Percentiles rank a stretch among this genome's conserved stretches.
These are phyloP conservation scores for Pleurotus cornucopiae DNA, from an alignment of 768 basidiomycete species.

Conservation along the genomic window DNA sequence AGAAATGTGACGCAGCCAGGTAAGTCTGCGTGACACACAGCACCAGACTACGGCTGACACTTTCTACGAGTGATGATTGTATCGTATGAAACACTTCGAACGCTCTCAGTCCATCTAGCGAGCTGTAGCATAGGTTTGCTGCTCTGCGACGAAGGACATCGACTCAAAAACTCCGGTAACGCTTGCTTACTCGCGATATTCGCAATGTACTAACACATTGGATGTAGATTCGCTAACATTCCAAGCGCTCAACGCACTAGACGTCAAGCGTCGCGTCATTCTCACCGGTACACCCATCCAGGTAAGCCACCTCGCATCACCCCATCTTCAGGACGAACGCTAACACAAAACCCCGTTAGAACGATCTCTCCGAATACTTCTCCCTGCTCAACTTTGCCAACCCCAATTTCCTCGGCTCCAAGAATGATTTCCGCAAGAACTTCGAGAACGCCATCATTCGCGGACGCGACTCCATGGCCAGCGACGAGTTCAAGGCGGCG, in stretches of 20 bases:
- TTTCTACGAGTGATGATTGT: conserved; percentile 86
- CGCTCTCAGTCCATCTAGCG: conserved; percentile 70
- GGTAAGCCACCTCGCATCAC: conserved; percentile 31
- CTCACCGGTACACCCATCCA: conserved; percentile 93
- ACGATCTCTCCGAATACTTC: conserved; percentile 93
- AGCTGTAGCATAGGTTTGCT: conserved; percentile 83
- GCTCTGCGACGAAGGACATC: conserved; percentile 96
- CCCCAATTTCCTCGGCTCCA: conserved; percentile 83
- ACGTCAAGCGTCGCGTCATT: conserved; percentile 89
- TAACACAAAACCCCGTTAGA: conserved; percentile 39
- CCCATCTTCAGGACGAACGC: neutral
- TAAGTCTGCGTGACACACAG: conserved; percentile 24
- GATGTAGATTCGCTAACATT: conserved; percentile 79
- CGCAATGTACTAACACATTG: neutral
- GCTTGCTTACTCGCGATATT: no score
- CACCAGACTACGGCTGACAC: neutral
- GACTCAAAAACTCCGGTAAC: conserved; percentile 91
- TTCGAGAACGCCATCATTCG: conserved; percentile 90
- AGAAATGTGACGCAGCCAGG: conserved; percentile 91
- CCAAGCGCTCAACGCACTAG: conserved; percentile 73
- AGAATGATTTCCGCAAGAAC: conserved; percentile 91
- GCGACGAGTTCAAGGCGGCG: conserved; percentile 69
- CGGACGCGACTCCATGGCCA: conserved; percentile 86
- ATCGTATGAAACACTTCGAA: conserved; percentile 93
- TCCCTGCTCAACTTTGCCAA: conserved; percentile 92